Conservation (phyloP, 2,329 filamentous ascomycete species). For the Monilinia polystroma region DNA sequence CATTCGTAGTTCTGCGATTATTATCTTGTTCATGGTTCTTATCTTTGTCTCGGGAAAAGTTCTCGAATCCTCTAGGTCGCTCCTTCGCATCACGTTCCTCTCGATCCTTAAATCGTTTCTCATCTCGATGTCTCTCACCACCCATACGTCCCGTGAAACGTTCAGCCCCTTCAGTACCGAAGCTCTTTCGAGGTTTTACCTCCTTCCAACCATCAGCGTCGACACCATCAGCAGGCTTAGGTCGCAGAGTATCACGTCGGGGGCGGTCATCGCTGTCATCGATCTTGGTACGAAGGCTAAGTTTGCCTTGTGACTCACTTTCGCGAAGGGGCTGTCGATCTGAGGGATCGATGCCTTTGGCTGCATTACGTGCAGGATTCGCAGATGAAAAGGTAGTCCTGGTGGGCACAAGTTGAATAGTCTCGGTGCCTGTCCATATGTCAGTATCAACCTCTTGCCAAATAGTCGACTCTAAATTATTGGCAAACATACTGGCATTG, state of each 20-base stretch:
- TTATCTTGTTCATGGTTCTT: conserved; percentile 48
- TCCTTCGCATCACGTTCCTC: conserved; percentile 56
- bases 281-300: conserved; percentile 56
- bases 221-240: conserved; percentile 53
- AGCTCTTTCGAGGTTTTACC: conserved; percentile 71
- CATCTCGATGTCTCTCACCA: conserved; percentile 46
- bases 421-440: conserved; percentile 60
- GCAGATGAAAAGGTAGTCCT: conserved; percentile 80
- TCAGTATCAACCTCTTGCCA: conserved; percentile 28
- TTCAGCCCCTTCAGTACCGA: conserved; percentile 69
- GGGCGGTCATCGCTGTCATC: conserved; percentile 53
- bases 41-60: conserved; percentile 51
- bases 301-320: conserved; percentile 57
- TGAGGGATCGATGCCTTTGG: conserved; percentile 43
- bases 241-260: conserved; percentile 49
- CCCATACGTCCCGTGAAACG: conserved; percentile 67
- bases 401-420: conserved; percentile 82
- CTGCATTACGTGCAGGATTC: conserved; percentile 53
- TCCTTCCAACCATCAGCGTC: conserved; percentile 73
- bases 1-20: conserved; percentile 62
- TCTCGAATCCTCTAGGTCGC: conserved; percentile 52
- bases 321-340: conserved; percentile 50
- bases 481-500: conserved; percentile 51
- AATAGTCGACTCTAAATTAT: conserved; percentile 20
- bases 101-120: conserved; percentile 49